A percentile compares a stretch with the other conserved stretches of the same genome.
Evolutionary conservation across 805 yeast species (phyloP).

Genomic region (Teunomyces gatunensis): DNA sequence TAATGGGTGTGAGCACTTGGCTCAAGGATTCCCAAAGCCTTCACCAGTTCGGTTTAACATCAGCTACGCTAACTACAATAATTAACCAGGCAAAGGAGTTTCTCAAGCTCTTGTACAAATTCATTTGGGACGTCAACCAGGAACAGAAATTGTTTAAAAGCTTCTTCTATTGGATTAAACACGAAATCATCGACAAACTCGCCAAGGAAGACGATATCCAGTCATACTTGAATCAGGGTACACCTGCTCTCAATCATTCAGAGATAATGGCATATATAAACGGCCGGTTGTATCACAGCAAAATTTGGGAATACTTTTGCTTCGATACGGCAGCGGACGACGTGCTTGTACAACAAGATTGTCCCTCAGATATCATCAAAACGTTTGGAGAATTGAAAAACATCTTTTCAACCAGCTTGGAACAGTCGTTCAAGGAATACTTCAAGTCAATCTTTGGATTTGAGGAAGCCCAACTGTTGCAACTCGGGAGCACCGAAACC

Average conservation of each 20-base stretch:
- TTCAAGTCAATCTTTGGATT: slow-evolving; percentile 7
- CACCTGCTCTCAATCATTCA: slow-evolving; percentile 12
- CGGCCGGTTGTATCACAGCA: slow-evolving; percentile 18
- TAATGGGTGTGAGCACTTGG: slow-evolving; percentile 44
- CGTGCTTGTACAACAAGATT: slow-evolving; percentile 5
- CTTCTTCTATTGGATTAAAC: slow-evolving; percentile 45
- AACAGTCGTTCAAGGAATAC: slow-evolving; percentile 2
- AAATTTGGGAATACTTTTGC: slow-evolving; percentile 17
- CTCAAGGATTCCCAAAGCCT: slow-evolving; percentile 14
- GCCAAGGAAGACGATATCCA: slow-evolving; percentile 34
- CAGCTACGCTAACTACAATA: slow-evolving; percentile 4
- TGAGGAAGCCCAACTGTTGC: not conserved
- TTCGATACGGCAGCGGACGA: slow-evolving; percentile 15
- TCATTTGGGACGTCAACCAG: slow-evolving; percentile 43
- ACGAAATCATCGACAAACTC: slow-evolving; percentile 34
- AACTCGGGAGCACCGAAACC: not conserved
- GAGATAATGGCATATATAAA: slow-evolving; percentile 26
- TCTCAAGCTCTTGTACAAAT: slow-evolving; percentile 32
- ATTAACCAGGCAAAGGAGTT: slow-evolving; percentile 18
- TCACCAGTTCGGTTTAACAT: slow-evolving; percentile 10
- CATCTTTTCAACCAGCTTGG: not conserved
- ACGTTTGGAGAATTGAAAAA: slow-evolving; percentile 2
- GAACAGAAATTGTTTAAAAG: slow-evolving; percentile 47
- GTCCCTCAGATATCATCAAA: not conserved
- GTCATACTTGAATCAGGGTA: slow-evolving; percentile 11